phyloP scores from a whole-genome alignment of 2,329 filamentous ascomycete species.

The Didymellaceae sp. region DNA sequence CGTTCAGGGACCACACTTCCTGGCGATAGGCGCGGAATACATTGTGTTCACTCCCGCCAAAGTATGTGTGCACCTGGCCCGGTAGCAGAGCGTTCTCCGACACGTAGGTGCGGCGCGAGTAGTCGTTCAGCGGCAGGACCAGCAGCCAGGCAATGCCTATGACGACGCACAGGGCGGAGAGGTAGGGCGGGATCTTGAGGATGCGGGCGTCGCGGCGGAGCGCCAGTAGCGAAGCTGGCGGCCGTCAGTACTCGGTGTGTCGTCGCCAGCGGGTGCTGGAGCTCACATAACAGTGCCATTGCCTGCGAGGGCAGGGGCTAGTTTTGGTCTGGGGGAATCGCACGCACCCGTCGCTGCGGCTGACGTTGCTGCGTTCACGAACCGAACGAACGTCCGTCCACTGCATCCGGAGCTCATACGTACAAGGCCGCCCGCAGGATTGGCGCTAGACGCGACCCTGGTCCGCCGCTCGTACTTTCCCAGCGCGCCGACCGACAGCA shows the following conservation, averaged over 20 bases:
- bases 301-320: no score
- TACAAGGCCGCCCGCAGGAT: no score
- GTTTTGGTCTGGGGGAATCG: no score
- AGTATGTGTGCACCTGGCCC: constrained; percentile 97
- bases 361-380: no score
- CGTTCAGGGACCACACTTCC: constrained; percentile 72
- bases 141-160: constrained; percentile 90
- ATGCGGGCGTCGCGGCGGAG: constrained; percentile 82
- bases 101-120: constrained; percentile 92
- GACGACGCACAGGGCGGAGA: constrained; percentile 83
- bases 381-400: no score
- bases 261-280: not conserved
- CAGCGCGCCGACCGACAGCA: no score
- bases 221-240: constrained; percentile 63
- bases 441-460: not conserved
- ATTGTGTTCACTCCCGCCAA: constrained; percentile 93
- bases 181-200: constrained; percentile 82
- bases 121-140: constrained; percentile 85
- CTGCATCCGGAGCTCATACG: no score
- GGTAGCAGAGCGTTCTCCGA: constrained; percentile 96
- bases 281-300: constrained; percentile 49
- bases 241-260: not conserved
- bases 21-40: constrained; percentile 88
- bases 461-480: no score
- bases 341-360: no score